These are phyloP conservation scores for Alternaria gansuensis DNA, from an alignment of 2,329 filamentous ascomycete genomes.

Conservation along the genomic window DNA sequence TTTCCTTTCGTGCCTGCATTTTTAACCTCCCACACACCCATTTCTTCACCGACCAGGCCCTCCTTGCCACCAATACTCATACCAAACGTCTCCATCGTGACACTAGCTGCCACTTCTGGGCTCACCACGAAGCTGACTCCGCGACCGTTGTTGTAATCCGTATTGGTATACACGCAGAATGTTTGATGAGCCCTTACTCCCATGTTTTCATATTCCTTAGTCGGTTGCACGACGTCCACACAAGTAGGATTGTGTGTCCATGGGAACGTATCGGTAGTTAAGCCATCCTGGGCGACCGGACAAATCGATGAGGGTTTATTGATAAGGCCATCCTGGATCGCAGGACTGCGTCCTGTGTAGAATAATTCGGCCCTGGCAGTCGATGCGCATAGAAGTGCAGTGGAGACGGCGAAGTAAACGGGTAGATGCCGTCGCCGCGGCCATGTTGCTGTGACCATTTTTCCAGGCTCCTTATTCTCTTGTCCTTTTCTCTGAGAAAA, in stretches of 20 bases:
- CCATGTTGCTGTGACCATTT: constrained; percentile 9
- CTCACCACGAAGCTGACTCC: constrained; percentile 45
- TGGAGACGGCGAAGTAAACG: constrained; percentile 7
- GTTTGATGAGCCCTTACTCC: constrained; percentile 18
- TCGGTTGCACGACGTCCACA: constrained; percentile 25
- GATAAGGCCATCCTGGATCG: constrained; percentile 33
- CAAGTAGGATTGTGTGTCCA: constrained; percentile 46
- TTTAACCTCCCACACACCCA: constrained; percentile 35
- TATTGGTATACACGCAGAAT: constrained; percentile 44
- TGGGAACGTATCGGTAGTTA: constrained; percentile 38
- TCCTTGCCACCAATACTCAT: constrained; percentile 25
- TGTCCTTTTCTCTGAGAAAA: background rate
- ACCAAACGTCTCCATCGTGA: constrained; percentile 29
- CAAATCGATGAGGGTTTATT: constrained; percentile 28
- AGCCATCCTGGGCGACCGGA: constrained; percentile 35
- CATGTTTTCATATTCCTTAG: constrained; percentile 11
- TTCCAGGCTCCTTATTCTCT: constrained; percentile 1
- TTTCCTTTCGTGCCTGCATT: constrained; percentile 35
- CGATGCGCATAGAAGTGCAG: constrained; percentile 12
- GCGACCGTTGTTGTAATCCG: constrained; percentile 35
- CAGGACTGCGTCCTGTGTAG: constrained; percentile 29
- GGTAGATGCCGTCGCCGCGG: constrained; percentile 6
- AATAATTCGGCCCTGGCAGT: constrained; percentile 27
- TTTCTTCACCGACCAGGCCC: constrained; percentile 22
- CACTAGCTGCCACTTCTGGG: constrained; percentile 36